Conservation (phyloP, 2,329 filamentous ascomycete species). For the Apiospora malaysiana region DNA sequence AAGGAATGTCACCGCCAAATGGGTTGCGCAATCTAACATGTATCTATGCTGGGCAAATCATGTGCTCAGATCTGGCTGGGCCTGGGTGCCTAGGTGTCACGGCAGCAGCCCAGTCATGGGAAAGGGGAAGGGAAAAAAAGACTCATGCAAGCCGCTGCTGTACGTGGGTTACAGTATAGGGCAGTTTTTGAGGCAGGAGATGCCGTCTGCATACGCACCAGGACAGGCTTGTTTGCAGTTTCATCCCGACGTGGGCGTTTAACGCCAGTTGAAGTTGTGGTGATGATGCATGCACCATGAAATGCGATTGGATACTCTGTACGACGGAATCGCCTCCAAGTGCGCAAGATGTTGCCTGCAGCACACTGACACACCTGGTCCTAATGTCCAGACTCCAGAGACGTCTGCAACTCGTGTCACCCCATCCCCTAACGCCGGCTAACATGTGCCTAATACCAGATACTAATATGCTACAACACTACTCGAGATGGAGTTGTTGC, state of each 20-base stretch:
- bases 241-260: not conserved
- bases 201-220: not conserved
- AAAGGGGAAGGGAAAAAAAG: not conserved
- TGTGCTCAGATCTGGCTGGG: constrained; percentile 6
- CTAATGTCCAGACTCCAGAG: not conserved
- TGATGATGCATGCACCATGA: not conserved
- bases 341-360: not conserved
- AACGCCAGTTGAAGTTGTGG: not conserved
- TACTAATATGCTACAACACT: not conserved
- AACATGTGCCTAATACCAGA: not conserved
- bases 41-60: not conserved
- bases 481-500: not conserved
- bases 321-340: not conserved
- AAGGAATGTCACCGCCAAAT: not conserved
- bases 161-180: not conserved
- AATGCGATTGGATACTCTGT: not conserved
- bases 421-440: not conserved
- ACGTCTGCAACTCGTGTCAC: not conserved
- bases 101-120: not conserved
- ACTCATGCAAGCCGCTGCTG: constrained; percentile 11
- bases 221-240: not conserved
- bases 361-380: not conserved
- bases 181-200: not conserved
- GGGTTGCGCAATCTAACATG: constrained; percentile 14
- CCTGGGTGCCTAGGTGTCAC: not conserved